Base-by-base conservation (phyloP, 495 filamentous ascomycete genomes). In the Neurospora tetrasperma region DNA sequence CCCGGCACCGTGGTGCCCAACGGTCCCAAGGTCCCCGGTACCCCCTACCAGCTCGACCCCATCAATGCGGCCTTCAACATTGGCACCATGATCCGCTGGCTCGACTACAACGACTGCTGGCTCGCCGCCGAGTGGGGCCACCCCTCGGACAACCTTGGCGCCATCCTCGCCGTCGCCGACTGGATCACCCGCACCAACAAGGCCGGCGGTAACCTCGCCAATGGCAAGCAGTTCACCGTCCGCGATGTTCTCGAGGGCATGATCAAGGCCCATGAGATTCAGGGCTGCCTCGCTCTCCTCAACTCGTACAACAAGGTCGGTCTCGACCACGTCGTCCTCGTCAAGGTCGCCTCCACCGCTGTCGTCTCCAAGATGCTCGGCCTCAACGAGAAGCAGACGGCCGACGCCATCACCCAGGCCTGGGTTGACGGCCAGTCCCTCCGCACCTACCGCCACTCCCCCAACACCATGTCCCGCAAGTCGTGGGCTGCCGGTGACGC, bases 81-180 rank as follows among this genome's bases (percentile, higher is more conserved):
- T 73, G 96, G 96, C 73, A 90, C 96, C 75, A 96, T 96, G 90
- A 97, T 99, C 83, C 88, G 96, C 76, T 99, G 96, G 96, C 89
- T 99, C 71, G 96, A 99, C 83, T 99, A 98, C 89, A 99, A 99
- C 81, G 96, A 99, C 87, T 98, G 96, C 88, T 99, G 96, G 96
- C 86, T 99, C 72, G 96, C 96, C 18, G 96, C 96, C 71, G 96
- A 99, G 85, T 99, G 96, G 96, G 96, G 96, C 66, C 96, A 99
- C 79, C 96, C 95, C 66, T 97, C 93, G 3, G 95, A 98, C 85
- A 98, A 98, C 86, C 84, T 98, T 71, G 95, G 95, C 71, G 95
- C 93, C 80, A 98, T 98, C 77, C 87, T 99, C 42, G 93, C 96
- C 44, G 94, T 97, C 46, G 94, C 96, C 39, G 96, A 99, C 85